Evolutionary conservation across 306 rosid species (phyloP), one percentile per base, ranked within the genome.

Genomic region (Arachis hypogaea): DNA sequence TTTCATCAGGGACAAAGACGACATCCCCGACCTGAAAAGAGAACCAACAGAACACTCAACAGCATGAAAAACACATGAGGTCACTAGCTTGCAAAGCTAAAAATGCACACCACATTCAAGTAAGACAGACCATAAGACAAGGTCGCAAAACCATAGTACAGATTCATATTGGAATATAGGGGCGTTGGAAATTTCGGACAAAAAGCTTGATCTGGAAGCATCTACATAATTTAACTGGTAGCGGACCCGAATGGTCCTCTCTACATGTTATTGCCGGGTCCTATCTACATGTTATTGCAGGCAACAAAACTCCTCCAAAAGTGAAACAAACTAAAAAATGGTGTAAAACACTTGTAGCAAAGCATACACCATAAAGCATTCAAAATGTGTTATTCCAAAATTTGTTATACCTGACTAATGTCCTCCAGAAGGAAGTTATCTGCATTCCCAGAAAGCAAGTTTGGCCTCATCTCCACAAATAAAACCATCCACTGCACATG

Each of bases 11-110:
- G 47, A 91, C 90, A 74, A 94, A 97, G 44, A 94, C 82, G 71
- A 94, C 96, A 82, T 94, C 99, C 61, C 99, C 99, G 75, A 89
- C 96, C 99, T 94, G 80, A 82, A 78, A 80, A 66, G 63, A 29
- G 42, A 71, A 61, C 72, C 81, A 42, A 43, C 63, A 61, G 38
- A 80, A 69, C 33, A 74, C 12, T 64, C 49, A 74, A 69, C 11
- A 59, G 63, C 11, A 11, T 30, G 8, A 67, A 11, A 72, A 5
- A 61, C 51, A 30, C 74, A 18, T 29, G 47, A 75, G 61, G 61
- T 49, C 7, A 55, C 57, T 56, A 42, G 60, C 29, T 42, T 36
- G 66, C 18, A 78, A 60, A 56, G 73, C 46, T 22, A 52, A 12
- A 40, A 72, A 55, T 73, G 75, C 22, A 72, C 10, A 38, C 41